phyloP scores from a whole-genome alignment of 2,329 filamentous ascomycete species.

The Allantophomopsis lycopodina region DNA sequence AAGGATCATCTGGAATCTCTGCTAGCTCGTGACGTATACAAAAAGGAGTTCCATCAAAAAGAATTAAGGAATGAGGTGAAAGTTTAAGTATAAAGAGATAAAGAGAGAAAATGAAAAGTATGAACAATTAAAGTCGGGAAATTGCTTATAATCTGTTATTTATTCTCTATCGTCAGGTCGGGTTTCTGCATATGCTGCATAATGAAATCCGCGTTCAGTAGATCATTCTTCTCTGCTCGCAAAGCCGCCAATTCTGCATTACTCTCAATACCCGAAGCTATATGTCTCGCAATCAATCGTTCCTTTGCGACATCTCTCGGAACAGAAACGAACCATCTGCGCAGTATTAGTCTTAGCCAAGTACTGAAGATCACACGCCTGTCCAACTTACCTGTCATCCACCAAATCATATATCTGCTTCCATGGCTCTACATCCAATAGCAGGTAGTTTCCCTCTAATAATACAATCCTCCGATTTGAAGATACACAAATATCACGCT shows the following conservation, averaged over 20 bases:
- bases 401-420: slow-evolving; percentile 47
- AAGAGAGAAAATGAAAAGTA: no score
- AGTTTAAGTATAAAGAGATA: no score
- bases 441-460: slow-evolving; percentile 67
- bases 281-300: neutral
- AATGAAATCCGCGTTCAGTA: neutral
- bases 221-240: neutral
- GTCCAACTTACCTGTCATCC: slow-evolving; percentile 42
- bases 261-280: neutral
- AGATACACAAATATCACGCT: slow-evolving; percentile 49
- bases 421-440: slow-evolving; percentile 53
- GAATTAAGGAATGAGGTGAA: no score
- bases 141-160: no score
- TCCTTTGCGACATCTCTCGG: slow-evolving; percentile 14
- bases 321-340: no score
- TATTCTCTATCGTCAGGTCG: neutral
- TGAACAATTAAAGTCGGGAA: no score
- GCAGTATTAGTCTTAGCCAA: no score
- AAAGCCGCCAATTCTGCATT: neutral
- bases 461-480: slow-evolving; percentile 49
- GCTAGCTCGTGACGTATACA: no score
- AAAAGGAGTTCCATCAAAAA: no score
- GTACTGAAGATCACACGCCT: no score
- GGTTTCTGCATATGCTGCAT: neutral
- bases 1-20: no score